A percentile compares a stretch with the other conserved stretches of the same genome.
Conservation (phyloP, 2,329 filamentous ascomycete genomes). For the Monosporascus cannonballus region DNA sequence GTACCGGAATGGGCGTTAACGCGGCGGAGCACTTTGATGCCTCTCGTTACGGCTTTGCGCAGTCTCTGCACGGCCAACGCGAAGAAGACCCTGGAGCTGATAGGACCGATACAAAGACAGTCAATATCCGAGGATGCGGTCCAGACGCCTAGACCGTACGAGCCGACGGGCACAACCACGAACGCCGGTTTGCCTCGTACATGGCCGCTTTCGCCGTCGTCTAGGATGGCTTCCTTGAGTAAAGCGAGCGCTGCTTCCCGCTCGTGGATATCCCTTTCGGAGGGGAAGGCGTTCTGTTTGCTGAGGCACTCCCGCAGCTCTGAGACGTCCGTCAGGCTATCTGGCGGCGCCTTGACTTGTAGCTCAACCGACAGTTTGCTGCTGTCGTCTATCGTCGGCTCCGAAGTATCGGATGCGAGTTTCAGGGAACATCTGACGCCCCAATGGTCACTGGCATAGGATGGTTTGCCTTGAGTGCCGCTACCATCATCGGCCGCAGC, state of each 20-base stretch:
- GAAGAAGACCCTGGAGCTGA: constrained; percentile 57
- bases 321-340: constrained; percentile 24
- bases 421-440: constrained; percentile 43
- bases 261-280: constrained; percentile 31
- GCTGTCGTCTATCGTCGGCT: constrained; percentile 10
- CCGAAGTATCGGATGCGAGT: constrained; percentile 9
- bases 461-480: constrained; percentile 3
- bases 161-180: constrained; percentile 57
- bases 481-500: background rate
- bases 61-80: constrained; percentile 50
- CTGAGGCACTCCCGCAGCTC: constrained; percentile 33
- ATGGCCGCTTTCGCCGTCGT: constrained; percentile 23
- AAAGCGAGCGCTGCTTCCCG: constrained; percentile 39
- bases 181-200: constrained; percentile 31
- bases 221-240: constrained; percentile 36
- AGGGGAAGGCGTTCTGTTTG: constrained; percentile 38
- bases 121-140: constrained; percentile 56
- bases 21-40: constrained; percentile 47
- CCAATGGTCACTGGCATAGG: constrained; percentile 51
- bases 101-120: constrained; percentile 57
- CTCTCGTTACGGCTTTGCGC: constrained; percentile 35
- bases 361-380: constrained; percentile 28
- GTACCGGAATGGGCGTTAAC: constrained; percentile 54
- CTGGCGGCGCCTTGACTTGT: constrained; percentile 21
- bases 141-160: constrained; percentile 59